Percentiles rank a stretch among this genome's conserved stretches.
These are phyloP conservation scores for Ascochyta fabae DNA, from an alignment of 2,329 filamentous ascomycete genomes.

Conservation along the genomic window DNA sequence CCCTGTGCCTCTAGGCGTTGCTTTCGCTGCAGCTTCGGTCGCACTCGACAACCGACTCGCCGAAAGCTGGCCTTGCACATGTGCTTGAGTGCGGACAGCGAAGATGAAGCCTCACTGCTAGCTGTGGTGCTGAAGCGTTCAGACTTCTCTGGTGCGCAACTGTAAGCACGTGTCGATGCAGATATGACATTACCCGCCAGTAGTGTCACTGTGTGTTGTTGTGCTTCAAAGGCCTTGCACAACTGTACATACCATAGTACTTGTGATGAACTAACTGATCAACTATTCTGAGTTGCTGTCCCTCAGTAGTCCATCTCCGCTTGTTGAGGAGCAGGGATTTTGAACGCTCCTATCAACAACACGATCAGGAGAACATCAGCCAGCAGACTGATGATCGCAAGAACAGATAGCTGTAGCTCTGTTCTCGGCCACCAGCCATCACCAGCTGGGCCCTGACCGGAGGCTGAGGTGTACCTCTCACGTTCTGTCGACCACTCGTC, in stretches of 20 bases:
- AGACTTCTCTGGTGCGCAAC: neutral
- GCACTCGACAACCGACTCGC: neutral
- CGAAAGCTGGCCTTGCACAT: neutral
- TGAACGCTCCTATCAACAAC: too few relatives aligned
- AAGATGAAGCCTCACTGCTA: neutral
- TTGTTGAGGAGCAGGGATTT: too few relatives aligned
- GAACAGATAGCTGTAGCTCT: neutral
- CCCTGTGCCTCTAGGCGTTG: neutral
- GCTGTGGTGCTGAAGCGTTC: neutral
- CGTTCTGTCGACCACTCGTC: neutral
- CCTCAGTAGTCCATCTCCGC: too few relatives aligned
- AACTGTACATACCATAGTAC: neutral
- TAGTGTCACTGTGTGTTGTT: too few relatives aligned
- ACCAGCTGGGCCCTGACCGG: neutral
- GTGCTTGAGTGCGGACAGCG: neutral
- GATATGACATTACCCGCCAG: neutral
- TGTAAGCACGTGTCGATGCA: neutral
- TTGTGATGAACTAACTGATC: neutral
- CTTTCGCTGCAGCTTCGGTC: neutral
- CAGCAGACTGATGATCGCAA: too few relatives aligned
- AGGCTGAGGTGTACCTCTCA: slow-evolving; percentile 2
- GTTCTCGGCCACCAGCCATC: neutral
- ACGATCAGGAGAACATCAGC: neutral
- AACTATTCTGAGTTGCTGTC: too few relatives aligned
- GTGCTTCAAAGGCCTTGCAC: neutral